Percentiles rank a stretch among this genome's conserved stretches.
phyloP scores from a whole-genome alignment of 345 rosid species.

The Aquilaria sinensis region DNA sequence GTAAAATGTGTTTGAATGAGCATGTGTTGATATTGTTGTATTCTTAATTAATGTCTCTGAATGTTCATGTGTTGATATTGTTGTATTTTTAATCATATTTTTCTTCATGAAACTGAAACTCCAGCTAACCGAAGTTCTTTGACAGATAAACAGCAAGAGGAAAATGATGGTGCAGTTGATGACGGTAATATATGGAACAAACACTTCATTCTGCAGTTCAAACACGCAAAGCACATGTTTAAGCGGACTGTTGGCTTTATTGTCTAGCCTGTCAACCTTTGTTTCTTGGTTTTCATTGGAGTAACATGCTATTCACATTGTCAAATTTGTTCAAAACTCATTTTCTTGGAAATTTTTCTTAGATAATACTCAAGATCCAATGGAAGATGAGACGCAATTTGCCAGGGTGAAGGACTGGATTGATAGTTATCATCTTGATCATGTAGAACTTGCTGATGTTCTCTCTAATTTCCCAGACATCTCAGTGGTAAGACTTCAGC shows the following conservation, averaged over 20 bases:
- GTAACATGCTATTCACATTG: background rate
- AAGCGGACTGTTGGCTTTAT: too few species aligned
- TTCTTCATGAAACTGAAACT: constrained; percentile 4
- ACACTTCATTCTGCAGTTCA: too few species aligned
- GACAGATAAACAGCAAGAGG: constrained; percentile 51
- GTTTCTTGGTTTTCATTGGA: constrained; percentile 3
- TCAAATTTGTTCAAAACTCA: background rate
- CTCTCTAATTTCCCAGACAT: constrained; percentile 82
- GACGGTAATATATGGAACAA: constrained; percentile 43
- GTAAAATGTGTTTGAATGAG: constrained; percentile 32
- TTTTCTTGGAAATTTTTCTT: constrained; percentile 15
- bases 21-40: background rate
- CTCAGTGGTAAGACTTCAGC: constrained; percentile 49
- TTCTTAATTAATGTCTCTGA: constrained; percentile 2
- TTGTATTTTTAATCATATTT: background rate
- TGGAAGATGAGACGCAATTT: constrained; percentile 76
- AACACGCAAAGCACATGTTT: too few species aligned
- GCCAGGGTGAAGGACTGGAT: constrained; percentile 84
- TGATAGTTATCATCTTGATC: constrained; percentile 36
- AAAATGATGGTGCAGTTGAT: constrained; percentile 46
- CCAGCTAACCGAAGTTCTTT: constrained; percentile 19
- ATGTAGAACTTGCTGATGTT: constrained; percentile 59
- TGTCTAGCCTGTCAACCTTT: background rate
- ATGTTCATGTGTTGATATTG: background rate
- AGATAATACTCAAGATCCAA: constrained; percentile 82